Conservation (phyloP, 2,329 filamentous ascomycete genomes). For the Curvularia verruculosa region DNA sequence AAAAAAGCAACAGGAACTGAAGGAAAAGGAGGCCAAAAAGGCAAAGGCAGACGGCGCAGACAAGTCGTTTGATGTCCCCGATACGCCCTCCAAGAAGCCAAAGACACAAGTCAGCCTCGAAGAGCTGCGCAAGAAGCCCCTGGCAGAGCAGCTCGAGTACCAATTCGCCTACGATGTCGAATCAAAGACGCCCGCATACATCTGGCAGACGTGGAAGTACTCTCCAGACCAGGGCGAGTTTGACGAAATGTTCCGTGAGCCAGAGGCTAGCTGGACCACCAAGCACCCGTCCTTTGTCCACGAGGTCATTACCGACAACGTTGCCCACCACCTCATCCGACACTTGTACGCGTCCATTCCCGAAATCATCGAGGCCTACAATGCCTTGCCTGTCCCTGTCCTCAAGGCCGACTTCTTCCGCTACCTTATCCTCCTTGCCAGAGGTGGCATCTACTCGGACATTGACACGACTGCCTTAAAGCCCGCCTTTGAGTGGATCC, state of each 20-base stretch:
- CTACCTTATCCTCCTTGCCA: slow-evolving; percentile 73
- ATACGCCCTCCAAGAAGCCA: slow-evolving; percentile 49
- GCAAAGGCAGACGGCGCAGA: slow-evolving; percentile 28
- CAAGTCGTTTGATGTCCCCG: slow-evolving; percentile 40
- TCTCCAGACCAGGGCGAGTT: slow-evolving; percentile 80
- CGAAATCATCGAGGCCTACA: slow-evolving; percentile 58
- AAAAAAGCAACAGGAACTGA: slow-evolving; percentile 12
- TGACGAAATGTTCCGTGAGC: slow-evolving; percentile 72
- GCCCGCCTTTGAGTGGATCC: slow-evolving; percentile 87
- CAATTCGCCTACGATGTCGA: slow-evolving; percentile 93
- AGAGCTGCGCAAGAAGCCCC: slow-evolving; percentile 73
- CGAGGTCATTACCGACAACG: slow-evolving; percentile 93
- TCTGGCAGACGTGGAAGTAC: slow-evolving; percentile 99
- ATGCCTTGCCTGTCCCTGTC: slow-evolving; percentile 56
- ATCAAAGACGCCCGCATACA: slow-evolving; percentile 91
- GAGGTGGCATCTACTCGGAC: slow-evolving; percentile 77
- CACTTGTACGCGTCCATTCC: slow-evolving; percentile 79
- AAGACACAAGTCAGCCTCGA: slow-evolving; percentile 67
- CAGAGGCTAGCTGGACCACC: slow-evolving; percentile 88
- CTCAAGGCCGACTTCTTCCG: slow-evolving; percentile 71
- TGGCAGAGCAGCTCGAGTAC: slow-evolving; percentile 83
- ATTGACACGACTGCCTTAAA: slow-evolving; percentile 90
- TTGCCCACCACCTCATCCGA: slow-evolving; percentile 78
- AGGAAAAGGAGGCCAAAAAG: slow-evolving; percentile 21
- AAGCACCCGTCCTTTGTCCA: slow-evolving; percentile 91